Percentiles rank a stretch among this genome's conserved stretches.
These are phyloP conservation scores for Poronia punctata DNA, from an alignment of 495 filamentous ascomycete genomes.

Conservation along the genomic window DNA sequence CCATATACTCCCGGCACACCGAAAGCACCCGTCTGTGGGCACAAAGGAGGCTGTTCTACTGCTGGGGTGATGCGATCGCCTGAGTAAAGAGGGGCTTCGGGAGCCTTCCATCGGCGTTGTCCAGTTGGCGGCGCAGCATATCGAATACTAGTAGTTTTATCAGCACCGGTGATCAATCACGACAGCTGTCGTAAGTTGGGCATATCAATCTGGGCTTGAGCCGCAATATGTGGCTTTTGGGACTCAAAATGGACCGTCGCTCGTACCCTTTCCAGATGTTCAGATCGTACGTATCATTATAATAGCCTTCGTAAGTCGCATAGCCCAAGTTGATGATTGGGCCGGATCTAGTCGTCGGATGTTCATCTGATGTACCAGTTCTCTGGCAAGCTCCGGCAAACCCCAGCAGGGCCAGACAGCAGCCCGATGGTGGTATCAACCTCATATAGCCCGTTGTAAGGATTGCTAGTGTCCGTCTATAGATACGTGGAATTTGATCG, in stretches of 20 bases:
- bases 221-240: too few species aligned
- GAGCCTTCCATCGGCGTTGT: conserved; percentile 26
- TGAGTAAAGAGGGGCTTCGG: conserved; percentile 16
- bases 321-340: conserved; percentile 33
- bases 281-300: conserved; percentile 24
- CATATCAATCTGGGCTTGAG: too few species aligned
- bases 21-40: conserved; percentile 24
- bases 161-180: conserved; percentile 3
- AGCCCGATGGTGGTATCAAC: too few species aligned
- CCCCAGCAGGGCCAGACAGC: too few species aligned
- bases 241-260: not conserved
- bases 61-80: conserved; percentile 14
- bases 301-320: conserved; percentile 32
- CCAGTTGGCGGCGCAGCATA: conserved; percentile 29
- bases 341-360: too few species aligned
- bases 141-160: conserved; percentile 18
- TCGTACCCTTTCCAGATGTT: conserved; percentile 36
- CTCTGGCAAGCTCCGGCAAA: too few species aligned
- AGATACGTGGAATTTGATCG: too few species aligned
- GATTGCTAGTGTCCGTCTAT: too few species aligned
- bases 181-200: not conserved
- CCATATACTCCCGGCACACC: conserved; percentile 16
- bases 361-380: too few species aligned
- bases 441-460: too few species aligned
- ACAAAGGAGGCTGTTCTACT: conserved; percentile 23